These are phyloP conservation scores for Nidularia pulvinata DNA, from an alignment of 768 basidiomycete genomes.

Conservation along the genomic window DNA sequence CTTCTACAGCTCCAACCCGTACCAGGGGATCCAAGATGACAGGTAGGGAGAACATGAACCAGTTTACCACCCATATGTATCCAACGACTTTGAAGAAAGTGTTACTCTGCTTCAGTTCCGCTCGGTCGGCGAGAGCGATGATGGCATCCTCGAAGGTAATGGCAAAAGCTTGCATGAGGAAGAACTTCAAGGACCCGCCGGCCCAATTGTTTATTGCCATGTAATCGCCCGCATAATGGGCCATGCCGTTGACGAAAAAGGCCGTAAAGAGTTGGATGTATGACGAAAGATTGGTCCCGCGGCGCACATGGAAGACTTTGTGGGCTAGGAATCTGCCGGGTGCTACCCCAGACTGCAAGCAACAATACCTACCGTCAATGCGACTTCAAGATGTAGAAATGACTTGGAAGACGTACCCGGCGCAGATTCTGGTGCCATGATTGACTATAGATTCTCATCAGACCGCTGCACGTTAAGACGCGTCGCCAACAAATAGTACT, in stretches of 20 bases:
- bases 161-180: not conserved
- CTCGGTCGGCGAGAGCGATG: not conserved
- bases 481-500: not conserved
- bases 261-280: not conserved
- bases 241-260: not conserved
- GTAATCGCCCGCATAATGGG: not conserved
- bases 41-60: not conserved
- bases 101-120: not conserved
- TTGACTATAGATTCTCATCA: not conserved
- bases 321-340: not conserved
- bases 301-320: not conserved
- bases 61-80: not conserved
- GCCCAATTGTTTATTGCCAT: not conserved
- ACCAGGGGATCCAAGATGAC: not conserved
- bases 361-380: no score
- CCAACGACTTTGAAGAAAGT: not conserved
- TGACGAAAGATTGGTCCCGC: not conserved
- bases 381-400: no score
- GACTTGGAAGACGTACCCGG: not conserved
- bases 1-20: not conserved
- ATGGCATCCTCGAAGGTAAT: not conserved
- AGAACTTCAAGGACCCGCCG: not conserved
- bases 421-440: not conserved
- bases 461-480: not conserved
- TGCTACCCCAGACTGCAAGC: not conserved